A percentile compares a stretch with the other conserved stretches of the same genome.
Conservation (phyloP, 2,329 filamentous ascomycete genomes). For the Acrodontium crateriforme region DNA sequence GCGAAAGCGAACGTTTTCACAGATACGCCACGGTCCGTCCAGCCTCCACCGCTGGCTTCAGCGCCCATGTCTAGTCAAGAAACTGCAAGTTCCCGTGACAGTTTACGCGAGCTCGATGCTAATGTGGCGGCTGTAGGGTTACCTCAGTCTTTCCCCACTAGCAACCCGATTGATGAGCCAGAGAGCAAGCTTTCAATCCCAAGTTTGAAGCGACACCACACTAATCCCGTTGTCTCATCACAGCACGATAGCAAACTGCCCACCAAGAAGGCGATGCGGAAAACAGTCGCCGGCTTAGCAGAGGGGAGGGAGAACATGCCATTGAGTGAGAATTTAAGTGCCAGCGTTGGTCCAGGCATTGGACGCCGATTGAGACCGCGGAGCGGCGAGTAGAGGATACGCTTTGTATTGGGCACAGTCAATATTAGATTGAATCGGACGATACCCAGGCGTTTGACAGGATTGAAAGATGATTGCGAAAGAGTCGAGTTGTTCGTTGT, state of each 20-base stretch:
- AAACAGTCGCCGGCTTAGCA: conserved; percentile 26
- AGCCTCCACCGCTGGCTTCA: conserved; percentile 6
- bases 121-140: conserved; percentile 19
- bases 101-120: conserved; percentile 36
- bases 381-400: too few species aligned
- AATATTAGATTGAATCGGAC: too few species aligned
- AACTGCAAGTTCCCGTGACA: conserved; percentile 16
- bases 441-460: too few species aligned
- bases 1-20: conserved; percentile 21
- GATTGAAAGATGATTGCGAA: too few species aligned
- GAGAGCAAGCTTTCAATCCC: conserved; percentile 19
- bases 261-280: conserved; percentile 23
- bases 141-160: conserved; percentile 5
- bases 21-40: conserved; percentile 17
- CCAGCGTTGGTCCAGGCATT: conserved; percentile 21
- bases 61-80: conserved; percentile 14
- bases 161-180: conserved; percentile 14
- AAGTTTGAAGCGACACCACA: conserved; percentile 32
- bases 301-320: conserved; percentile 20
- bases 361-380: conserved; percentile 32
- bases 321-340: conserved; percentile 24
- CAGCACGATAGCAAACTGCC: conserved; percentile 28
- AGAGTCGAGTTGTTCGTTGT: too few species aligned
- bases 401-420: too few species aligned
- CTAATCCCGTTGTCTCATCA: conserved; percentile 13